Base-by-base conservation (phyloP, 2,329 filamentous ascomycete genomes). In the Epichloe scottii region DNA sequence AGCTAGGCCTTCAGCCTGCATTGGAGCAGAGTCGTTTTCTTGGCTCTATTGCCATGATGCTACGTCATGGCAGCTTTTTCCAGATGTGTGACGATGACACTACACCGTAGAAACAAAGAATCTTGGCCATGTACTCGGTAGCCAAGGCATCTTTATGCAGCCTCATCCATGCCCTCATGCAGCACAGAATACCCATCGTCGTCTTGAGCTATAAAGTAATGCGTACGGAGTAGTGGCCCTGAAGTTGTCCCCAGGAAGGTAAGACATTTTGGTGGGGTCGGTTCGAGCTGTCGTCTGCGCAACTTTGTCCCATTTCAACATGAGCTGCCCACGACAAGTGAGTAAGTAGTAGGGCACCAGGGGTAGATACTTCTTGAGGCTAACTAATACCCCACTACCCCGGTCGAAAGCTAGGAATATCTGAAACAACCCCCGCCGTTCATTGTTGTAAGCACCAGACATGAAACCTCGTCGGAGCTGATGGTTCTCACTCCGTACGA, bases 351-450 rank as follows among this genome's bases (percentile, higher is more conserved):
- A 26, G 26, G 7, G 26, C 26, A 26, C 26, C 26, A 26, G 26
- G 26, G 26, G 26, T 26, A 26, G 26, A 30, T 30, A 30, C 26
- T 30, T 30, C 1, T 11, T 30, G 26, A 30, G 26, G 26, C 38
- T 49, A 37, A 30, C 40, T 49, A 26, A 8, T 26, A 34, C 33
- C 19, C 40, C n/a, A n/a, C 26, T 12, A 26, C 43, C 51, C 42
- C 40, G 47, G 37, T 52, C 51, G 17, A 43, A 34, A 21, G 42
- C 46, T 26, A 46, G 47, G 41, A 45, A 45, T 38, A 45, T 46
- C 15, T 49, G 47, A 52, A 52, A 52, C 51, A 40, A 19, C 4
- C n/a, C 46, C 46, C 45, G 42, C 37, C 37, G n/a, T 33, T 23
- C 30, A 19, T 34, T 34, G 46, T 37, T 48, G 12, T 23, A 14